These are phyloP conservation scores for Colletotrichum trifolii DNA, from an alignment of 2,329 filamentous ascomycete genomes.

Conservation along the genomic window DNA sequence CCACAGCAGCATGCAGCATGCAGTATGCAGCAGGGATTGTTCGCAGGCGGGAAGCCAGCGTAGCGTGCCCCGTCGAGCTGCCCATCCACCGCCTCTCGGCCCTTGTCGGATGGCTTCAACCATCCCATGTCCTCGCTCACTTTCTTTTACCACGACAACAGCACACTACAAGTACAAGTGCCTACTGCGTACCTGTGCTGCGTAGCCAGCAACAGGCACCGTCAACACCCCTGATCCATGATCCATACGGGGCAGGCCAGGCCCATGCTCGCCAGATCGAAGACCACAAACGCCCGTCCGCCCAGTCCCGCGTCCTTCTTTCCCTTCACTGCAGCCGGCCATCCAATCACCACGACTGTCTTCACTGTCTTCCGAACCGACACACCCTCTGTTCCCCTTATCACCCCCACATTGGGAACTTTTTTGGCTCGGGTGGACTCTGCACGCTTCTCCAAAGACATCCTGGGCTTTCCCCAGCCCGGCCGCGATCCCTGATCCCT, in stretches of 20 bases:
- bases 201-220: not conserved
- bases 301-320: conserved; percentile 22
- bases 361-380: no score
- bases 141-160: not conserved
- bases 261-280: conserved; percentile 30
- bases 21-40: not conserved
- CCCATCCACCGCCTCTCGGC: no score
- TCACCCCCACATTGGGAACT: conserved; percentile 36
- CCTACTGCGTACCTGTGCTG: not conserved
- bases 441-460: not conserved
- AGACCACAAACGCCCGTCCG: conserved; percentile 33
- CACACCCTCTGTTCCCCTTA: conserved; percentile 14
- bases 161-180: not conserved
- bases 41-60: not conserved
- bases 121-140: conserved; percentile 7
- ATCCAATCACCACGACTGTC: conserved; percentile 8
- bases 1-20: not conserved
- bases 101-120: not conserved
- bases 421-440: conserved; percentile 32
- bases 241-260: no score
- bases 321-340: not conserved
- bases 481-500: conserved; percentile 11
- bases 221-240: not conserved
- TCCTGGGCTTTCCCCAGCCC: conserved; percentile 25
- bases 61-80: not conserved